Percentiles rank a stretch among this genome's conserved stretches.
phyloP scores from a whole-genome alignment of 495 filamentous ascomycete species.

The Penicillium herquei region DNA sequence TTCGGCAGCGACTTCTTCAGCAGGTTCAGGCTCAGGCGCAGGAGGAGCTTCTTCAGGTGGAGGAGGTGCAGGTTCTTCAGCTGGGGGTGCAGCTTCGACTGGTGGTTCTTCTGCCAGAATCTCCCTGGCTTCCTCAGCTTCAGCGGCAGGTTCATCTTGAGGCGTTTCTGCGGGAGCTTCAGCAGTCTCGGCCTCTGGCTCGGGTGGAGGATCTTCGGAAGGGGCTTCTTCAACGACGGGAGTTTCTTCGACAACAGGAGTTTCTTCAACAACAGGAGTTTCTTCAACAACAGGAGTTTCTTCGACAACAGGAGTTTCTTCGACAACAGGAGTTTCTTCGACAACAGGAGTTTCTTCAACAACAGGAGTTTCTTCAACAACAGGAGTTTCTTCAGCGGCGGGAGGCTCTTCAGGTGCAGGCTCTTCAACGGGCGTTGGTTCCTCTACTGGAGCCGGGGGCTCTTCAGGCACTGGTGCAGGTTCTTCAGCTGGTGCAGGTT shows the following conservation, averaged over 20 bases:
- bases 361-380: conserved; percentile 2
- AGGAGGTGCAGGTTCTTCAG: conserved; percentile 2
- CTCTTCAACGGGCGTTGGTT: conserved; percentile 1
- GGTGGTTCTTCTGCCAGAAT: conserved; percentile 4
- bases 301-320: neutral
- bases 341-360: neutral
- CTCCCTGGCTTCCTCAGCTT: conserved; percentile 2
- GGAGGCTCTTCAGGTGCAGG: conserved; percentile 4
- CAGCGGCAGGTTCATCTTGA: conserved; percentile 5
- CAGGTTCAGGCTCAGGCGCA: too few species aligned
- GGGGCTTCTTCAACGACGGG: conserved; percentile 9
- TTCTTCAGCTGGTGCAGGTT: conserved; percentile 7
- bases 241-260: too few species aligned
- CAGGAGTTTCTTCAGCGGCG: conserved; percentile 1
- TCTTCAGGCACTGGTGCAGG: conserved; percentile 5
- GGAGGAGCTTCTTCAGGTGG: conserved; percentile 3
- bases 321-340: conserved; percentile 9
- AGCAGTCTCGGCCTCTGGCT: conserved; percentile 4
- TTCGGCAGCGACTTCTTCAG: conserved; percentile 5
- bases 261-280: conserved; percentile 5
- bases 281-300: conserved; percentile 4
- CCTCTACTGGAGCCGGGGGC: too few species aligned
- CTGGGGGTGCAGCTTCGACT: neutral
- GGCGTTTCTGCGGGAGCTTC: conserved; percentile 9
- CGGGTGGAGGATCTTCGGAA: conserved; percentile 4